Percentiles rank a stretch among this genome's conserved stretches.
phyloP scores from a whole-genome alignment of 331 rosid genomes.

The Telfairia occidentalis region DNA sequence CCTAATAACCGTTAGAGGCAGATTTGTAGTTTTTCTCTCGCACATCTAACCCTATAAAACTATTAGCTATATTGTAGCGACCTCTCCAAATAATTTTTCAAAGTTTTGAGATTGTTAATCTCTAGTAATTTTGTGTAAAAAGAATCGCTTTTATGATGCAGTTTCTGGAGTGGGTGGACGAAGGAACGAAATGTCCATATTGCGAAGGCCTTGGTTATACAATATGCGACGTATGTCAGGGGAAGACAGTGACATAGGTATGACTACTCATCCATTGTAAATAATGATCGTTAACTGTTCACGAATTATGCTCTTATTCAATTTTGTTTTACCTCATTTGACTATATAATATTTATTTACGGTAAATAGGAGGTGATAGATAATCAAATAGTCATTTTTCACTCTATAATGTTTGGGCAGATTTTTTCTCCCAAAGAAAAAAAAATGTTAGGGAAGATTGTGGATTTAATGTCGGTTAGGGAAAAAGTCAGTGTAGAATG shows the following conservation, averaged over 20 bases:
- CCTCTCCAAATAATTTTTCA: no score
- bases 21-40: no score
- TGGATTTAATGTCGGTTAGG: no score
- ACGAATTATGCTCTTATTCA: background rate
- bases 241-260: slow-evolving; percentile 32
- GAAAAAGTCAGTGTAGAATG: no score
- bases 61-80: no score
- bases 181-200: slow-evolving; percentile 66
- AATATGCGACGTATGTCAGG: slow-evolving; percentile 52
- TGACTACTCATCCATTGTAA: background rate
- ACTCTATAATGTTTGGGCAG: background rate
- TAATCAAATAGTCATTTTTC: background rate
- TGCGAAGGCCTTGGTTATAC: slow-evolving; percentile 73
- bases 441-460: no score
- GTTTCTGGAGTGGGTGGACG: slow-evolving; percentile 89
- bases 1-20: no score
- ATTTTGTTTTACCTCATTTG: background rate
- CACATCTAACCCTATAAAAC: no score
- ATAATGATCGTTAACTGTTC: background rate
- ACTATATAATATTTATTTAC: background rate
- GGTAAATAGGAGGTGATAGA: background rate
- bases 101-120: background rate
- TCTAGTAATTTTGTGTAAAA: slow-evolving; percentile 1
- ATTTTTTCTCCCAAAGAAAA: no score
- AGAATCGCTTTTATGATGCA: slow-evolving; percentile 24